These are phyloP conservation scores for Chlorophyllum brunneum DNA, from an alignment of 768 basidiomycete genomes.

Conservation along the genomic window DNA sequence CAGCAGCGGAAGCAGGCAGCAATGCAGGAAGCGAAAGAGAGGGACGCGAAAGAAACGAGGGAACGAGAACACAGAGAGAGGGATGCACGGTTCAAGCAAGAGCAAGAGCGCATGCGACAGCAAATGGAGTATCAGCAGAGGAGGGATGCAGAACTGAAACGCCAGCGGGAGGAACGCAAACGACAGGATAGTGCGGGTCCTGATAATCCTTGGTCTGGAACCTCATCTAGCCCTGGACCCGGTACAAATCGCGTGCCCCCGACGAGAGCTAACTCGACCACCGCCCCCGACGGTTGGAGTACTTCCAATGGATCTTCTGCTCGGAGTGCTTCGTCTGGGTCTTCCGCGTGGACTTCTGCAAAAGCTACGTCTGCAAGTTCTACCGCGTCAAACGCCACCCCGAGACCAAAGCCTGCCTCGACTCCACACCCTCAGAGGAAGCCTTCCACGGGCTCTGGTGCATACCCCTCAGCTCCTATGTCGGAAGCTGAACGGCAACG, in stretches of 20 bases:
- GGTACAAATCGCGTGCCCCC: constrained; percentile 16
- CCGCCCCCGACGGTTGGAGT: constrained; percentile 24
- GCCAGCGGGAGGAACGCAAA: constrained; percentile 42
- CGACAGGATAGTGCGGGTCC: constrained; percentile 37
- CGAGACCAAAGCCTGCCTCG: constrained; percentile 23
- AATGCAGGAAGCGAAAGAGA: constrained; percentile 19
- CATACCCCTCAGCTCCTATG: constrained; percentile 21
- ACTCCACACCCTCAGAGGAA: constrained; percentile 26
- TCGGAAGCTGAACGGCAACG: constrained; percentile 58
- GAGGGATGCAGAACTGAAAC: constrained; percentile 40
- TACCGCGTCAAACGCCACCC: constrained; percentile 16
- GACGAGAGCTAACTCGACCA: constrained; percentile 13
- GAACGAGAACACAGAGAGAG: constrained; percentile 21
- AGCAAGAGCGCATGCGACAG: constrained; percentile 24
- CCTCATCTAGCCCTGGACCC: constrained; percentile 26
- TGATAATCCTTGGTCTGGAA: constrained; percentile 28
- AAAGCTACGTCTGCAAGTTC: constrained; percentile 25
- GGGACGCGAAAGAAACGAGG: constrained; percentile 22
- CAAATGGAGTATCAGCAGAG: constrained; percentile 35
- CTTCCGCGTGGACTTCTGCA: constrained; percentile 24
- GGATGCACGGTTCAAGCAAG: constrained; percentile 22
- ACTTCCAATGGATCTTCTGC: constrained; percentile 24
- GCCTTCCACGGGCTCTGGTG: constrained; percentile 31
- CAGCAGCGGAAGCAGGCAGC: constrained; percentile 19
- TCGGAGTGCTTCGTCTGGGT: constrained; percentile 8